Evolutionary conservation across 2,329 filamentous ascomycete genomes (phyloP), one percentile per base, ranked within the genome.

Genomic region (Aspergillus chevalieri): DNA sequence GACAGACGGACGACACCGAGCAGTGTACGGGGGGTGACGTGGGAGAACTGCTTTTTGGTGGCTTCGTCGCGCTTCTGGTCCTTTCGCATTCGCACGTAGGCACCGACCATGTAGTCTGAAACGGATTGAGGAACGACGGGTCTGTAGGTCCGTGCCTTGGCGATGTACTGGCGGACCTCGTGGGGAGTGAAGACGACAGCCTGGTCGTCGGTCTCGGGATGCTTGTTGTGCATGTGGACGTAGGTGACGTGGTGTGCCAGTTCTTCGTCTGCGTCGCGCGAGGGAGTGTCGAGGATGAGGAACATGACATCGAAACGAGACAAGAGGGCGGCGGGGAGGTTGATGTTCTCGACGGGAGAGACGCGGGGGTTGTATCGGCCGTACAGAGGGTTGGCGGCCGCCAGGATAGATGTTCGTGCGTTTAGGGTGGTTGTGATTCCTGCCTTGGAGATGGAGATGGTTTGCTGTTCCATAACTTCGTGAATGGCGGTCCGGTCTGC

Each of bases 251-350:
- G 93, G 71, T 88, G 89, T 54, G 93, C 93, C 19, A 98, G 82
- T 71, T 95, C 89, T 65, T 94, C 90, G 64, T 98, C 93, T 0
- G 82, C 80, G 59, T 98, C 93, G 55, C 90, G 86, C 15, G 84
- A 85, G 2, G 93, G 92, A 34, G 89, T 95, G 74, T 98, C 93
- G 51, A 98, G 86, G 62, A 98, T 91, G 43, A 98, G 79, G 79
- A 97, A 98, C 58, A 98, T 82, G 58, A 98, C 81, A 69, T 98
- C 93, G 72, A 98, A 98, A 81, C 93, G 89, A 52, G 92, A 96
- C 48, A 98, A 82, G 17, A 98, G 82, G 17, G 93, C 93, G 15
- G 93, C 93, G n/a, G 93, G 93, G 38, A 98, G 84, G 71, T 98
- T 98, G 74, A 98, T 98, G 72, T 98, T 98, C 71, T 98, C 93